Percentiles rank a stretch among this genome's conserved stretches.
Conservation (phyloP, 2,329 filamentous ascomycete species). For the Trichoderma hamatum region DNA sequence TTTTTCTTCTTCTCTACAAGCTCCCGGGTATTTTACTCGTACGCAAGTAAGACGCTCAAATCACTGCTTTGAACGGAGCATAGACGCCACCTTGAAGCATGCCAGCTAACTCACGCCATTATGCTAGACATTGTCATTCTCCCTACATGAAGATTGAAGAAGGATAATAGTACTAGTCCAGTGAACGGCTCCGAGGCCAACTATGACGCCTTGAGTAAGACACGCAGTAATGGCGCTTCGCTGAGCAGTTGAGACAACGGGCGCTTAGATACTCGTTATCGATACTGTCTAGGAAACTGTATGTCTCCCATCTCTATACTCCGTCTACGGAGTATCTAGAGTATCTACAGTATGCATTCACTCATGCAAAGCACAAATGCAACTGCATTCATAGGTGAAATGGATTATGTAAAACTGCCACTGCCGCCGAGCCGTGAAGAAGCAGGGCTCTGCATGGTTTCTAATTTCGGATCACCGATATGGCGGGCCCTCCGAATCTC, state of each 20-base stretch:
- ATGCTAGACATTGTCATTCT: background rate
- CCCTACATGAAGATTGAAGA: background rate
- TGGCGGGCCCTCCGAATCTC: slow-evolving; percentile 8
- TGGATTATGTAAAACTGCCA: slow-evolving; percentile 2
- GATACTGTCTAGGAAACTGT: background rate
- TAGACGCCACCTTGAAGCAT: background rate
- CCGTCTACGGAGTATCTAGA: background rate
- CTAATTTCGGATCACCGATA: slow-evolving; percentile 26
- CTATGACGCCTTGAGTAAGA: slow-evolving; percentile 9
- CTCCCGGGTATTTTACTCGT: background rate
- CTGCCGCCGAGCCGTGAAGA: background rate
- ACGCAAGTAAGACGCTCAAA: background rate
- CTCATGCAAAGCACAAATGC: slow-evolving; percentile 12
- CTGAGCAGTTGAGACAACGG: slow-evolving; percentile 3
- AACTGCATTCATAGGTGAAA: background rate
- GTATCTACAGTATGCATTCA: background rate
- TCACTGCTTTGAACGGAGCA: background rate
- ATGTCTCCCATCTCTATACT: background rate
- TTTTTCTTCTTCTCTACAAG: background rate
- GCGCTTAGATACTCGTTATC: slow-evolving; percentile 10
- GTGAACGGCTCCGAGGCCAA: background rate
- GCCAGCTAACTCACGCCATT: background rate
- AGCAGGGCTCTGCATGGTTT: slow-evolving; percentile 11
- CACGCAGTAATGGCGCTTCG: background rate
- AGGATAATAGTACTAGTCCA: background rate